Evolutionary conservation across 2,329 filamentous ascomycete genomes (phyloP).

Genomic region (Xylaria sp.): DNA sequence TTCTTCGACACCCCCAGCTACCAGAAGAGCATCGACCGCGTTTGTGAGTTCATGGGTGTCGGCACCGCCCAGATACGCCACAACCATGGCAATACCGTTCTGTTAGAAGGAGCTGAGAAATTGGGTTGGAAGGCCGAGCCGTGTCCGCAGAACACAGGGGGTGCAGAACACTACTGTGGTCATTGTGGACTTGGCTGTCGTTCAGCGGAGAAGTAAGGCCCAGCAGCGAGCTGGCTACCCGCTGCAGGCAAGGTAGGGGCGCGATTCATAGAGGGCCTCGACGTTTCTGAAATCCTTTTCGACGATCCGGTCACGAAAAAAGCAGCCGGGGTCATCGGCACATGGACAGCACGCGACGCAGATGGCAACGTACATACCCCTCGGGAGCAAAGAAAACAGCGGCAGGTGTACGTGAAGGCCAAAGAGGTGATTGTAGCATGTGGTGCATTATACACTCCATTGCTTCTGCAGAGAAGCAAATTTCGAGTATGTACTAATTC

Average conservation of each 20-base stretch:
- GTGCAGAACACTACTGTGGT: constrained; percentile 46
- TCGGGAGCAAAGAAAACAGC: constrained; percentile 49
- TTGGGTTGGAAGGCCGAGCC: constrained; percentile 64
- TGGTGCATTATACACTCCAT: constrained; percentile 75
- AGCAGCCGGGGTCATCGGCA: constrained; percentile 72
- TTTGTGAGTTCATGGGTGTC: constrained; percentile 41
- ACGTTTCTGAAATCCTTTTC: constrained; percentile 59
- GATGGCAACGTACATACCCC: constrained; percentile 59
- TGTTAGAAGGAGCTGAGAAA: constrained; percentile 67
- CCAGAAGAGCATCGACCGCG: constrained; percentile 59
- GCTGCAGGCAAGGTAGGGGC: constrained; percentile 69
- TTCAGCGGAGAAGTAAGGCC: constrained; percentile 67
- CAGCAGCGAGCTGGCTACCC: constrained; percentile 67
- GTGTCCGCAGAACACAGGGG: constrained; percentile 68
- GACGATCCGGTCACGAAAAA: constrained; percentile 54
- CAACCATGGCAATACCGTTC: constrained; percentile 62
- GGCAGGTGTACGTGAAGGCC: constrained; percentile 72
- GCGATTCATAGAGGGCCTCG: constrained; percentile 69
- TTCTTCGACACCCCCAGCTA: constrained; percentile 68
- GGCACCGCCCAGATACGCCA: constrained; percentile 52
- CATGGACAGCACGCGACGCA: constrained; percentile 72
- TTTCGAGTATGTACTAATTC: constrained; percentile 55
- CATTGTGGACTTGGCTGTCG: constrained; percentile 47
- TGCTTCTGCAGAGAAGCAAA: constrained; percentile 76
- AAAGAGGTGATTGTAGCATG: constrained; percentile 76